These are phyloP conservation scores for Mucor velutinosus DNA, from an alignment of 371 early-diverging fungal genomes.

Conservation along the genomic window DNA sequence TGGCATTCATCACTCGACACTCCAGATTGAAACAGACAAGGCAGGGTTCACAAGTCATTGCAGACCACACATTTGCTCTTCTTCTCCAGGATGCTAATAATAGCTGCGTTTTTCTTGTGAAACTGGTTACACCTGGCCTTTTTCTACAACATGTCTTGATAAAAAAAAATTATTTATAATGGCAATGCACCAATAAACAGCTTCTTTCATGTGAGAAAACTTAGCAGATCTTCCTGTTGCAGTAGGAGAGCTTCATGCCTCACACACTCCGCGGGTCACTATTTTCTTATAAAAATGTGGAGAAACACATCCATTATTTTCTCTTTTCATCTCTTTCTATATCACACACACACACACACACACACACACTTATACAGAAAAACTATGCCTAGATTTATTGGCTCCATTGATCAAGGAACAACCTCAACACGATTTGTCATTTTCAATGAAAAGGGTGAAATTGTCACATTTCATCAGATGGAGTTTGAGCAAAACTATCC, in stretches of 20 bases:
- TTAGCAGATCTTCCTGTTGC: neutral
- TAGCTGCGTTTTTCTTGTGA: neutral
- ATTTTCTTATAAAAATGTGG: neutral
- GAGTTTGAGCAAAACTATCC: conserved; percentile 80
- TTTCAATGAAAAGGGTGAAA: conserved; percentile 74
- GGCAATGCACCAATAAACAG: conserved; percentile 5
- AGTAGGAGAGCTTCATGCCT: neutral
- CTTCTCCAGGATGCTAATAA: neutral
- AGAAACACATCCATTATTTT: neutral
- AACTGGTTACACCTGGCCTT: neutral
- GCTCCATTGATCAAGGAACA: conserved; percentile 95
- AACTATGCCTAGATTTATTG: conserved; percentile 56
- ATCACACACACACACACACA: neutral
- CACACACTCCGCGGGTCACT: neutral
- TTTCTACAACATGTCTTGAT: neutral
- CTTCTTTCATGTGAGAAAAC: conserved; percentile 5
- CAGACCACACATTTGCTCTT: conserved; percentile 43
- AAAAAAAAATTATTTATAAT: neutral
- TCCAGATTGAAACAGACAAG: conserved; percentile 65
- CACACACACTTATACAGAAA: neutral
- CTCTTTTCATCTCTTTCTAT: neutral
- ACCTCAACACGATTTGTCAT: conserved; percentile 89
- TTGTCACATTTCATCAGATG: conserved; percentile 76
- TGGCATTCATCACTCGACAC: conserved; percentile 68
- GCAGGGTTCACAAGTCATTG: conserved; percentile 47